phyloP scores from a whole-genome alignment of 2,329 filamentous ascomycete species.

The Phyllachora maydis region DNA sequence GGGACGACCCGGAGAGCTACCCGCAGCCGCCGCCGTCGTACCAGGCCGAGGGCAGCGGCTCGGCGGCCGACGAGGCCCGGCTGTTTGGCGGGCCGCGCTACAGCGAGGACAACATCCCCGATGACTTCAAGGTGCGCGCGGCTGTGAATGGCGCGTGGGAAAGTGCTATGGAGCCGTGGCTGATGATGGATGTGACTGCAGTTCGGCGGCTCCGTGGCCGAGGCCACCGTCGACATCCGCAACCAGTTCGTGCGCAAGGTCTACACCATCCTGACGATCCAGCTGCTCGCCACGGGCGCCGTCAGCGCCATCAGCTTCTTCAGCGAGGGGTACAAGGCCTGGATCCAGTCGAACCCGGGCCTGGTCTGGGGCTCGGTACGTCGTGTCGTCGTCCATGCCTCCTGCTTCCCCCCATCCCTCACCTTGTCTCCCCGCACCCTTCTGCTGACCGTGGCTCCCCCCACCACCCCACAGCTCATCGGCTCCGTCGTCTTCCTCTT shows the following conservation, averaged over 20 bases:
- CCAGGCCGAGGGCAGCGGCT: constrained; percentile 28
- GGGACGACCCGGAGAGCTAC: constrained; percentile 65
- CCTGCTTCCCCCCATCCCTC: neutral
- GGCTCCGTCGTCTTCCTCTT: constrained; percentile 69
- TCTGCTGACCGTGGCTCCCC: constrained; percentile 5
- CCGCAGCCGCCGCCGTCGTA: constrained; percentile 73
- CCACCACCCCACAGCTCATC: constrained; percentile 31
- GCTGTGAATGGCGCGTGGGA: neutral
- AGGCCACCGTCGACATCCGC: constrained; percentile 85
- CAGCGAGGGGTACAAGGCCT: constrained; percentile 54
- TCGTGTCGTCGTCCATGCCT: no score
- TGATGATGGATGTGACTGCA: constrained; percentile 12
- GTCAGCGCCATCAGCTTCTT: constrained; percentile 77
- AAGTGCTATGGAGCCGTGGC: neutral
- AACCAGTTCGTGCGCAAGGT: constrained; percentile 97
- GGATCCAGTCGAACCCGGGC: constrained; percentile 71
- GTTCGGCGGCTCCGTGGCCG: constrained; percentile 85
- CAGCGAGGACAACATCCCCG: constrained; percentile 80
- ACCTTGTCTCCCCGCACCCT: neutral
- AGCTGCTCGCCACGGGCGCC: constrained; percentile 66
- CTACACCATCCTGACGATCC: constrained; percentile 91
- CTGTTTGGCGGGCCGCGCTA: constrained; percentile 50
- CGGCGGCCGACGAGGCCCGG: constrained; percentile 27
- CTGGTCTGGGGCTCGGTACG: constrained; percentile 67
- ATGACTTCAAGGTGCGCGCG: constrained; percentile 71